Conservation (phyloP, 169 alveolate species). For the Plasmodium blacklocki region DNA sequence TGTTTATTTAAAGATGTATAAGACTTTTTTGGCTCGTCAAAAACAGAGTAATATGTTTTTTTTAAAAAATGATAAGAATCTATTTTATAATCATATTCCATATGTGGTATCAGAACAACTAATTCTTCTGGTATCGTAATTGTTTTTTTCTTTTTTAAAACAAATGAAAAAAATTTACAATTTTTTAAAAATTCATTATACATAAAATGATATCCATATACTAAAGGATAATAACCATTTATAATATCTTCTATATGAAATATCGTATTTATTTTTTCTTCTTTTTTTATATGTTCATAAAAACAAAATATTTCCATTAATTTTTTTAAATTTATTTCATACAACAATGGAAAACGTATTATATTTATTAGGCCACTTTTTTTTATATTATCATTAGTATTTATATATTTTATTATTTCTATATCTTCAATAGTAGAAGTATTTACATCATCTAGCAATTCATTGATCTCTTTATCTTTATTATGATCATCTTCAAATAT, state of each 20-base stretch:
- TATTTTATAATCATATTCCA: constrained; percentile 11
- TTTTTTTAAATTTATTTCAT: constrained; percentile 3
- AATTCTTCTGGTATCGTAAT: constrained; percentile 38
- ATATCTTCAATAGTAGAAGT: not conserved
- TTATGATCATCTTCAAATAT: not conserved
- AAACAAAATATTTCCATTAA: constrained; percentile 2
- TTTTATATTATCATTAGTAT: not conserved
- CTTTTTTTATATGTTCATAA: not conserved
- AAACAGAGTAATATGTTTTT: constrained; percentile 4
- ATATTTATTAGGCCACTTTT: not conserved
- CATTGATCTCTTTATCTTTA: not conserved
- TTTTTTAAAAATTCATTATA: constrained; percentile 23
- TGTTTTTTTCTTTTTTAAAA: constrained; percentile 28
- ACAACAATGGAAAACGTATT: constrained; percentile 5
- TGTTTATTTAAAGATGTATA: constrained; percentile 42
- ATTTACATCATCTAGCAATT: not conserved
- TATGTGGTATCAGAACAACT: constrained; percentile 24
- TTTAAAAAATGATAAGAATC: constrained; percentile 25
- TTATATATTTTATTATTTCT: not conserved
- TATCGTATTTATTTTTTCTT: not conserved
- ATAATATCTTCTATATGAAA: not conserved
- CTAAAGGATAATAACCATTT: constrained; percentile 15
- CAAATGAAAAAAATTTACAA: constrained; percentile 33
- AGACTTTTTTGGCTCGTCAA: constrained; percentile 8
- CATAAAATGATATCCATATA: constrained; percentile 49